Percentiles rank a stretch among this genome's conserved stretches.
phyloP scores from a whole-genome alignment of 805 yeast genomes.

The Candida chilensis region DNA sequence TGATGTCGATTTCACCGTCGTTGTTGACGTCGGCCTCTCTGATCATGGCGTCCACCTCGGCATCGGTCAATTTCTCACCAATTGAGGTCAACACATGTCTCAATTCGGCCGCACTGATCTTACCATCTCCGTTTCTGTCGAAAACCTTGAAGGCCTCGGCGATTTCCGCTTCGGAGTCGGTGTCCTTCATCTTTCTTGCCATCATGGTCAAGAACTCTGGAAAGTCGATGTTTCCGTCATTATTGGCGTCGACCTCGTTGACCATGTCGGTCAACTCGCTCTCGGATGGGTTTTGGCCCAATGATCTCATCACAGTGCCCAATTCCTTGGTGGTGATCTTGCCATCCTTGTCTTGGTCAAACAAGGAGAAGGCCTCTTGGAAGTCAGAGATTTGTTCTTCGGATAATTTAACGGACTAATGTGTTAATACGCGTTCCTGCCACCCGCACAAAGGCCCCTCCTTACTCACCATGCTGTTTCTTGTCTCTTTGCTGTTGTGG shows the following conservation, averaged over 20 bases:
- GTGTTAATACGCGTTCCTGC: too few species aligned
- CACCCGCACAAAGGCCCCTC: too few species aligned
- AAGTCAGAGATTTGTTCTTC: slow-evolving; percentile 96
- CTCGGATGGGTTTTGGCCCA: slow-evolving; percentile 96
- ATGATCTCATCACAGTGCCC: slow-evolving; percentile 98
- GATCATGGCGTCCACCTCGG: slow-evolving; percentile 96
- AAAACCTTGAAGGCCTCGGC: slow-evolving; percentile 97
- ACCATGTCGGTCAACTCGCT: slow-evolving; percentile 94
- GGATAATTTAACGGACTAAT: slow-evolving; percentile 86
- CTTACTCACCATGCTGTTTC: too few species aligned
- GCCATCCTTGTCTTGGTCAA: slow-evolving; percentile 96
- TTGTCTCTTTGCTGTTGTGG: too few species aligned
- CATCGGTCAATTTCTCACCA: slow-evolving; percentile 94
- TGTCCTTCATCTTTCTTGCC: slow-evolving; percentile 78
- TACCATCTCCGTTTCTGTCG: slow-evolving; percentile 94
- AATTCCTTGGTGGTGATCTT: slow-evolving; percentile 92
- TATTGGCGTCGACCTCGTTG: slow-evolving; percentile 94
- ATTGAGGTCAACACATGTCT: slow-evolving; percentile 95
- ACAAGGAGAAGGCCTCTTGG: slow-evolving; percentile 94
- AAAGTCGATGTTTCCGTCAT: slow-evolving; percentile 63
- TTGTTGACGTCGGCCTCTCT: slow-evolving; percentile 92
- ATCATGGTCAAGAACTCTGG: slow-evolving; percentile 37
- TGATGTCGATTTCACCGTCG: slow-evolving; percentile 95
- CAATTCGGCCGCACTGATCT: slow-evolving; percentile 92
- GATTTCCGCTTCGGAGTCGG: slow-evolving; percentile 94